These are phyloP conservation scores for Candida morakotiae DNA, from an alignment of 805 yeast species.

Conservation along the genomic window DNA sequence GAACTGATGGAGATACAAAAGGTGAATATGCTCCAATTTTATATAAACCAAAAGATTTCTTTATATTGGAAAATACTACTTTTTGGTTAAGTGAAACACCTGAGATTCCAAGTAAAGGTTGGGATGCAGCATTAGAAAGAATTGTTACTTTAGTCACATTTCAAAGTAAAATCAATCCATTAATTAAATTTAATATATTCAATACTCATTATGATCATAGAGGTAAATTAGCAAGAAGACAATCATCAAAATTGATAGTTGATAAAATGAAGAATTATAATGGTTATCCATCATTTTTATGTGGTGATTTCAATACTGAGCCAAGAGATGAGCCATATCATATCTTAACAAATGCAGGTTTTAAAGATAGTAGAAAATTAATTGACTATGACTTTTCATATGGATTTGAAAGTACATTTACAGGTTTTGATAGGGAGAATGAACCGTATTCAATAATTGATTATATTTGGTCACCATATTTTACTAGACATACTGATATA, in stretches of 20 bases:
- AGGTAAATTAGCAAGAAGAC: constrained; percentile 33
- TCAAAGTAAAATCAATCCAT: constrained; percentile 25
- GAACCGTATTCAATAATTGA: constrained; percentile 34
- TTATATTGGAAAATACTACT: constrained; percentile 24
- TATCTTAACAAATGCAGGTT: constrained; percentile 32
- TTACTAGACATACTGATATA: constrained; percentile 12
- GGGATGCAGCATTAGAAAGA: constrained; percentile 42
- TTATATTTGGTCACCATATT: constrained; percentile 41
- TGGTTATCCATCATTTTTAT: constrained; percentile 32
- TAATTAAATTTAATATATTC: constrained; percentile 26
- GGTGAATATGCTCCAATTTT: constrained; percentile 39
- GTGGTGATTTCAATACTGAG: constrained; percentile 42
- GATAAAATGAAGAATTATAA: constrained; percentile 29
- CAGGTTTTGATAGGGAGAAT: constrained; percentile 41
- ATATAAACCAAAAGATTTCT: constrained; percentile 29
- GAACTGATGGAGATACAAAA: constrained; percentile 24
- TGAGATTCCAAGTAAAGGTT: constrained; percentile 32
- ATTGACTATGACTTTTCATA: constrained; percentile 25
- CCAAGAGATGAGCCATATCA: constrained; percentile 39
- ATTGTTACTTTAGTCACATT: constrained; percentile 37
- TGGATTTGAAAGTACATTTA: constrained; percentile 43
- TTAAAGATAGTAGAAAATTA: constrained; percentile 35
- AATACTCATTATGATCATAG: constrained; percentile 42
- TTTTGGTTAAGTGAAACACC: constrained; percentile 42
- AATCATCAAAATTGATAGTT: constrained; percentile 31